Conservation (phyloP, 768 basidiomycete species). For the Termitomyces sp. region DNA sequence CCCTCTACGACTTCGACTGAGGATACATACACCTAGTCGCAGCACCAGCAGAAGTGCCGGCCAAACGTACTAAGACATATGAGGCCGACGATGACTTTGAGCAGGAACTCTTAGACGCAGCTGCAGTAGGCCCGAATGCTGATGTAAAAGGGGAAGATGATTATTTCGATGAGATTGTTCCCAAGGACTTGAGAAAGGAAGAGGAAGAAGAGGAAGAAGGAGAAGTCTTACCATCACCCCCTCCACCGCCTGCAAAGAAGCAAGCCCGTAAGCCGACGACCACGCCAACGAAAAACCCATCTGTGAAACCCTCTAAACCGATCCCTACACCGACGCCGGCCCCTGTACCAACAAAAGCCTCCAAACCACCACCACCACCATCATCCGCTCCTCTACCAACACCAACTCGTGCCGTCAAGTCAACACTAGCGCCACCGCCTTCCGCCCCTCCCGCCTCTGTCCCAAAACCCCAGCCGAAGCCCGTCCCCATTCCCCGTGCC, state of each 20-base stretch:
- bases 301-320: background rate
- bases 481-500: slow-evolving; percentile 10
- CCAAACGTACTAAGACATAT: slow-evolving; percentile 16
- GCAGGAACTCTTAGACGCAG: slow-evolving; percentile 21
- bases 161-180: slow-evolving; percentile 41
- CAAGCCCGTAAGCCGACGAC: background rate
- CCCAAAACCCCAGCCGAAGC: slow-evolving; percentile 11
- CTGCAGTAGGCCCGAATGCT: slow-evolving; percentile 28
- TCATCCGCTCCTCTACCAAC: slow-evolving; percentile 14
- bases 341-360: background rate
- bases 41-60: slow-evolving; percentile 16
- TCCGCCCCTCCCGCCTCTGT: slow-evolving; percentile 2
- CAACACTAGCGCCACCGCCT: slow-evolving; percentile 5
- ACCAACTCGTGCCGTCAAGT: slow-evolving; percentile 9
- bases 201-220: slow-evolving; percentile 38
- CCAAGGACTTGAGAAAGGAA: slow-evolving; percentile 31
- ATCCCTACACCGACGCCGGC: background rate
- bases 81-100: slow-evolving; percentile 27
- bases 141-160: slow-evolving; percentile 38
- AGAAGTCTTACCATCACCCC: slow-evolving; percentile 26
- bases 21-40: background rate
- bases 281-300: background rate
- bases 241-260: slow-evolving; percentile 7
- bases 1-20: background rate
- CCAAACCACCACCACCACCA: slow-evolving; percentile 14